Conservation (phyloP, 1,284 basidiomycete species). For the Malassezia restricta region DNA sequence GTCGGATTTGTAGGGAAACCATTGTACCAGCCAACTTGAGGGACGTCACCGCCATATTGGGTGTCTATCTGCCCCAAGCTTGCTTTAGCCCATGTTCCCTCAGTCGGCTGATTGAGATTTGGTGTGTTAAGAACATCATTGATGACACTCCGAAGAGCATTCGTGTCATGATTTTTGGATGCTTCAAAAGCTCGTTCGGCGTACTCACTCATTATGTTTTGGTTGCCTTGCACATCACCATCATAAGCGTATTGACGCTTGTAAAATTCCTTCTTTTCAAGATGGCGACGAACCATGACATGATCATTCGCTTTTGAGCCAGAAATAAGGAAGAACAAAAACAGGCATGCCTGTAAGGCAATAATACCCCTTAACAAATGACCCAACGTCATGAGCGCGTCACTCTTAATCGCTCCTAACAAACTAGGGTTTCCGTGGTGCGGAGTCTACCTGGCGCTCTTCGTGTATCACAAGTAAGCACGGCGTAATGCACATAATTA, state of each 20-base stretch:
- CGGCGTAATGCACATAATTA: no score
- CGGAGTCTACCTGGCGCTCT: no score
- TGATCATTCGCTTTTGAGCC: no score
- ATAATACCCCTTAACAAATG: no score
- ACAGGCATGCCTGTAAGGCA: no score
- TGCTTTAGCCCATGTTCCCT: neutral
- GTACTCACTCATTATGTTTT: neutral
- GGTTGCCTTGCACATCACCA: neutral
- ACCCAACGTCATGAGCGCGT: no score
- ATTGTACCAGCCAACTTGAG: neutral
- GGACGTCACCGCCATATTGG: neutral
- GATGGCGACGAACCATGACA: no score
- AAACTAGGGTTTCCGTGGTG: no score
- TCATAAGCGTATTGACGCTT: neutral
- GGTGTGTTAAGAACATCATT: neutral
- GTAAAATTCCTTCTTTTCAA: neutral
- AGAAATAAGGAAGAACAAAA: no score
- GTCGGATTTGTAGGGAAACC: slow-evolving; percentile 1
- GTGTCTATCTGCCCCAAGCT: neutral
- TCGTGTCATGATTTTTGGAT: neutral
- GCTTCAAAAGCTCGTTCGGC: neutral
- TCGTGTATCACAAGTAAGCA: no score
- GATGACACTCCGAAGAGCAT: neutral
- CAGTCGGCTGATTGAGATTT: neutral
- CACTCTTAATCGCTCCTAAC: no score